Conservation (phyloP, 179 eudicot species). For the Patellifolia procumbens region DNA sequence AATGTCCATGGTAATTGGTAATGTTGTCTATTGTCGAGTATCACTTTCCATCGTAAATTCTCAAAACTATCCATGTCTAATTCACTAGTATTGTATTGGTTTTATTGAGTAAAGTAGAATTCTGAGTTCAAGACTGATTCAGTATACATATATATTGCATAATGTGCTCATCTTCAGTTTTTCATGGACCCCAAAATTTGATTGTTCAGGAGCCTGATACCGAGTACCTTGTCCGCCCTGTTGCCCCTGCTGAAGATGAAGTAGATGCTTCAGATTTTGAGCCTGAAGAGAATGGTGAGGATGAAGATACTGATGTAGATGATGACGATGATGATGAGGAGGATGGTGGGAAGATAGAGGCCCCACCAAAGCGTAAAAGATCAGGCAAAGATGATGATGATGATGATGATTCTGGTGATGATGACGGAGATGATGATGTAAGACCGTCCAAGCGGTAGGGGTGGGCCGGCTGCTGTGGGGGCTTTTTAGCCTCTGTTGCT, state of each 20-base stretch:
- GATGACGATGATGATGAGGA: constrained; percentile 42
- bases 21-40: no score
- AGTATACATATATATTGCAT: no score
- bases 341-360: constrained; percentile 49
- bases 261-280: constrained; percentile 81
- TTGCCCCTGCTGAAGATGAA: constrained; percentile 82
- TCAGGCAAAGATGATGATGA: constrained; percentile 61
- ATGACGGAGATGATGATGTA: constrained; percentile 67
- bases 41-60: no score
- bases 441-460: constrained; percentile 79
- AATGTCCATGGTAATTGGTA: no score
- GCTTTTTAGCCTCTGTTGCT: constrained; percentile 1
- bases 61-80: no score
- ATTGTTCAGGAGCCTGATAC: constrained; percentile 65
- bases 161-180: neutral
- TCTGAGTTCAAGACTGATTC: neutral
- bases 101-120: no score
- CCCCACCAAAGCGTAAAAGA: constrained; percentile 73
- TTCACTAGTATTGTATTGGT: no score
- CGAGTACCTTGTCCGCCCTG: constrained; percentile 72
- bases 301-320: constrained; percentile 54
- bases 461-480: no score
- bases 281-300: constrained; percentile 72
- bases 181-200: neutral
- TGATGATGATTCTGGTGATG: no score